Evolutionary conservation across 805 yeast species (phyloP), one percentile per base, ranked within the genome.

Genomic region (Starmerella tilneyi): DNA sequence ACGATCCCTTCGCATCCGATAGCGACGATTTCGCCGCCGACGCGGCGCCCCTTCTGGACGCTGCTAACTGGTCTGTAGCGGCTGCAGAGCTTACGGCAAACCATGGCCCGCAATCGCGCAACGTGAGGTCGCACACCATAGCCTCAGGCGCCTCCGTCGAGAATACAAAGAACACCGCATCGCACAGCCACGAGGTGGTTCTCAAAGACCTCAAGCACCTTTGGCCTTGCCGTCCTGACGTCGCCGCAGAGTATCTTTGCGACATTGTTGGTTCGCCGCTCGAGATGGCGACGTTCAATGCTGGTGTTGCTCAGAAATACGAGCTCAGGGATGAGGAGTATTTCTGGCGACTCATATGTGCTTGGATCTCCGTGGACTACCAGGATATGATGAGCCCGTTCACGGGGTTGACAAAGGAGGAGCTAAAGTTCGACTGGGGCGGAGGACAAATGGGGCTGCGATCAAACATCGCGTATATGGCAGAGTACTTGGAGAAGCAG

Each of bases 161-260:
- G 15, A 30, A 22, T 9, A 11, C 15, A 9, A 38, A 37, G 7
- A 23, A 9, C n/a, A 9, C 9, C 6, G 20, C 28, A 11, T 20
- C 9, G 6, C 24, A 13, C 24, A 24, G 34, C 17, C 49, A 49
- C 23, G 35, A 26, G n/a, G 34, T 49, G 4, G 30, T 31, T 2
- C n/a, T 46, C 16, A 41, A 27, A 15, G 40, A 85, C 57, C 80
- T 81, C 59, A 65, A 73, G 17, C 72, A 78, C 57, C 64, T 88
- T 40, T 72, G 85, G 28, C 94, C 95, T 0, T 80, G 86, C 15
- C 77, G 81, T 51, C 71, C 78, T 46, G 74, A 74, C 60, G 81
- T 81, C 45, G 65, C 72, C 0, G 53, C 53, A 15, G 64, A 66
- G 16, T 73, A 73, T 48, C 61, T 60, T 32, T 27, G 48, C 21